Base-by-base conservation (phyloP, 768 basidiomycete species). In the Gyrodon lividus region DNA sequence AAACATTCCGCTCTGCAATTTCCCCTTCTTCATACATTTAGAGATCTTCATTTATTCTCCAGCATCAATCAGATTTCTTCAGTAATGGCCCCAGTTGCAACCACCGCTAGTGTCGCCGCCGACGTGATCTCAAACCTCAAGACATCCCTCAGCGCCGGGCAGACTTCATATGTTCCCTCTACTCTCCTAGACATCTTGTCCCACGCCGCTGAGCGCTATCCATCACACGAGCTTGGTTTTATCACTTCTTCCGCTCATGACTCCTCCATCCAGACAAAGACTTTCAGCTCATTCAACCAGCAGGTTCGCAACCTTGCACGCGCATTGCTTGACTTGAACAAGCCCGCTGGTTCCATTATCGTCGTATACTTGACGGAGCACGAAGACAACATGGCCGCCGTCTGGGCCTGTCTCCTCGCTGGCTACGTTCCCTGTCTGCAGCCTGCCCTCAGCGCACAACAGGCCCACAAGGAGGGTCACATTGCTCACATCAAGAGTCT, bases 401-500 rank as follows among this genome's bases (percentile, higher is more conserved):
- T 68, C 14, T 68, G 67, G 67, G 66, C 67, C 0, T 66, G 64
- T 46, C 51, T 68, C 1, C 51, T 68, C 16, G 68, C 66, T 3
- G 67, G 67, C 17, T 62, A 57, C 46, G 56, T 68, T 1, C 67
- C 68, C 6, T 68, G 67, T 53, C 51, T 68, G 48, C 66, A 68
- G 31, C 68, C 67, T n/a, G 62, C 67, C 0, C 47, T 70, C 28
- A 70, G 68, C 30, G 67, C 68, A 17, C 64, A 68, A 19, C 66
- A 68, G 46, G 54, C 66, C 2, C 66, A 67, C 43, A 63, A 66
- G 28, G 66, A 68, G 17, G 62, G 54, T 5, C 66, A 68, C 38
- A 22, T 54, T 13, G 52, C 51, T 5, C 63, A 65, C 33, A 41
- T 64, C 30, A 65, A 48, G 14, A 56, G 46, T 8, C 45, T 65